These are phyloP conservation scores for Penicillium sp. DNA, from an alignment of 2,329 filamentous ascomycete species.

Conservation along the genomic window DNA sequence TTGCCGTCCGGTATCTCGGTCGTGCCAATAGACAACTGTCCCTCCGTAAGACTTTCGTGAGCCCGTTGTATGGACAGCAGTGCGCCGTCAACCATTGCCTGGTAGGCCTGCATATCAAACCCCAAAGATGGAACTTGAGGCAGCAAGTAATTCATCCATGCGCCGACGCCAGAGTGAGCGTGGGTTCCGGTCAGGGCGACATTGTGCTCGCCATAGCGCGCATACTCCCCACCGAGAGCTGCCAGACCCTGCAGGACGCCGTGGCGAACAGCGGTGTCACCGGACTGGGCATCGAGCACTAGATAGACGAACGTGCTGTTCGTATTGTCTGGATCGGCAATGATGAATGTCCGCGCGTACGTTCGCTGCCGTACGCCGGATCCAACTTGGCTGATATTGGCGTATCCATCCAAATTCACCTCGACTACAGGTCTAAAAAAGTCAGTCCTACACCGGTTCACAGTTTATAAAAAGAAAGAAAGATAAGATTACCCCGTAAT, in stretches of 20 bases:
- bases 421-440: conserved; percentile 71
- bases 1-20: conserved; percentile 71
- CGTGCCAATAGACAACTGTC: conserved; percentile 66
- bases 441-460: neutral
- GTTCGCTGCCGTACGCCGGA: conserved; percentile 81
- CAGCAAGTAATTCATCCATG: conserved; percentile 90
- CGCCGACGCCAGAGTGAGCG: conserved; percentile 85
- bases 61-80: conserved; percentile 77
- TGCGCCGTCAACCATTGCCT: conserved; percentile 82
- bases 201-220: conserved; percentile 72
- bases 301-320: conserved; percentile 78
- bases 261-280: conserved; percentile 81
- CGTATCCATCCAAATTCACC: conserved; percentile 89
- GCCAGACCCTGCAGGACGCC: conserved; percentile 77
- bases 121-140: conserved; percentile 86
- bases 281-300: conserved; percentile 80
- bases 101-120: conserved; percentile 81
- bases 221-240: conserved; percentile 66
- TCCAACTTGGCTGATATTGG: conserved; percentile 76
- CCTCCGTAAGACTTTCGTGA: conserved; percentile 67
- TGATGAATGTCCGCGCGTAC: conserved; percentile 84
- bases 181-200: conserved; percentile 89
- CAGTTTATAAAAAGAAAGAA: neutral
- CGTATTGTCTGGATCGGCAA: conserved; percentile 64
- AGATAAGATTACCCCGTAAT: conserved; percentile 58